Conservation (phyloP, 352 stramenopile genomes). For the Albugo laibachii region DNA sequence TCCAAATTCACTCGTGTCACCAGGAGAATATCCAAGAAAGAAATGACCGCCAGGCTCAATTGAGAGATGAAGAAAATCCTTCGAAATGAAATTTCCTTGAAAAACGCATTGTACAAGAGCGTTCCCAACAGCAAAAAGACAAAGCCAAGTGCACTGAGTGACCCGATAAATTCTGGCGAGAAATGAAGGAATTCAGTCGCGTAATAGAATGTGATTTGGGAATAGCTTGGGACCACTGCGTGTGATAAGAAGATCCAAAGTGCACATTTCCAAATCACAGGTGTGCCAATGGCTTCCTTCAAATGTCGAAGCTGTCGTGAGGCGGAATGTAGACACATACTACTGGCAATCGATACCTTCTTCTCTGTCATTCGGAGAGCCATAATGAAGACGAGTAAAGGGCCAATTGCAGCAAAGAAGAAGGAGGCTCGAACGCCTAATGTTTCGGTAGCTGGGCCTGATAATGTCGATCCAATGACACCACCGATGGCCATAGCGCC, state of each 20-base stretch:
- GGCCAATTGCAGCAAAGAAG: constrained; percentile 76
- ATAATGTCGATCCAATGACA: constrained; percentile 86
- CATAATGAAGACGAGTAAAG: constrained; percentile 79
- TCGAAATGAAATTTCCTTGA: constrained; percentile 84
- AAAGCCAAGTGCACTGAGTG: constrained; percentile 56
- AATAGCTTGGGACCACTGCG: constrained; percentile 83
- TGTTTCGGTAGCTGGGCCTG: constrained; percentile 74
- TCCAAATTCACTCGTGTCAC: constrained; percentile 84
- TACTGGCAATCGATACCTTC: constrained; percentile 21
- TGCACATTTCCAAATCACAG: constrained; percentile 89
- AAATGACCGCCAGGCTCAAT: constrained; percentile 44
- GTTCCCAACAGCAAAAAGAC: constrained; percentile 65
- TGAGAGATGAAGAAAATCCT: constrained; percentile 83
- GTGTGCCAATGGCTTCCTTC: constrained; percentile 60
- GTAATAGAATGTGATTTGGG: constrained; percentile 92
- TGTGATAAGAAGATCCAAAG: constrained; percentile 92
- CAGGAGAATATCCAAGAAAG: constrained; percentile 64
- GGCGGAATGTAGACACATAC: constrained; percentile 24
- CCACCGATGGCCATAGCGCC: constrained; percentile 81
- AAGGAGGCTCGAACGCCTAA: constrained; percentile 86
- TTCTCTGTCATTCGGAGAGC: constrained; percentile 78
- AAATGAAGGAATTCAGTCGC: constrained; percentile 89
- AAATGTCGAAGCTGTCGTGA: constrained; percentile 37
- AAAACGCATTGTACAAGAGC: constrained; percentile 69
- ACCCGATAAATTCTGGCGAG: constrained; percentile 88